A percentile compares a stretch with the other conserved stretches of the same genome.
Conservation (phyloP, 345 rosid species). For the Bretschneidera sinensis region DNA sequence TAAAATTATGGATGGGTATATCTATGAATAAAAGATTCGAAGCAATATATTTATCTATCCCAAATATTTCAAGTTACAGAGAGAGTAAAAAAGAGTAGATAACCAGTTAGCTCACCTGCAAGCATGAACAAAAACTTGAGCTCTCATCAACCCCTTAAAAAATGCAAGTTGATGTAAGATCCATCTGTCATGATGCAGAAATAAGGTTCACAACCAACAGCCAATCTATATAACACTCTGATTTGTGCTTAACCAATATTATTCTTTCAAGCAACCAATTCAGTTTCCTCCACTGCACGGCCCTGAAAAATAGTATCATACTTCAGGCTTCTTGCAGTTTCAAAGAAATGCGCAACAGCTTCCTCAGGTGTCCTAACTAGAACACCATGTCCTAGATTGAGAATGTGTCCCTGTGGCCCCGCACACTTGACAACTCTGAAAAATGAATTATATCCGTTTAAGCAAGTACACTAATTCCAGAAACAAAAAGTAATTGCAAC, state of each 20-base stretch:
- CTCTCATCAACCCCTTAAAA: conserved; percentile 13
- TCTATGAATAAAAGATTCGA: not conserved
- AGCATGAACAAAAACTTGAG: conserved; percentile 15
- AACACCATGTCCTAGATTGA: conserved; percentile 87
- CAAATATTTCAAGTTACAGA: conserved; percentile 4
- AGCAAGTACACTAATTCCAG: not conserved
- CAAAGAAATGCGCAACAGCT: conserved; percentile 92
- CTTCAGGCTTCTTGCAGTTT: conserved; percentile 61
- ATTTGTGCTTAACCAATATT: not conserved
- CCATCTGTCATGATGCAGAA: conserved; percentile 7
- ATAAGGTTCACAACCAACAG: not conserved
- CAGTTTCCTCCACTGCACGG: conserved; percentile 39
- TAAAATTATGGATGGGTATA: no score
- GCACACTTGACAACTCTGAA: conserved; percentile 81
- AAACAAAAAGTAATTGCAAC: no score
- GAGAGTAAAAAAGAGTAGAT: conserved; percentile 8
- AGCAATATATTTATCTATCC: not conserved
- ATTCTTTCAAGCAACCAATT: conserved; percentile 46
- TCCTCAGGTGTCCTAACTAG: conserved; percentile 94
- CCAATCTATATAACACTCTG: conserved; percentile 7
- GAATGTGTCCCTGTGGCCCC: conserved; percentile 81
- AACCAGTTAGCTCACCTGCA: conserved; percentile 14
- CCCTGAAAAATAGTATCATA: conserved; percentile 38
- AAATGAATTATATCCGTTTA: conserved; percentile 2
- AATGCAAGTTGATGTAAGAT: conserved; percentile 13